Evolutionary conservation across 805 yeast genomes (phyloP).

Genomic region (Candida insectorum): DNA sequence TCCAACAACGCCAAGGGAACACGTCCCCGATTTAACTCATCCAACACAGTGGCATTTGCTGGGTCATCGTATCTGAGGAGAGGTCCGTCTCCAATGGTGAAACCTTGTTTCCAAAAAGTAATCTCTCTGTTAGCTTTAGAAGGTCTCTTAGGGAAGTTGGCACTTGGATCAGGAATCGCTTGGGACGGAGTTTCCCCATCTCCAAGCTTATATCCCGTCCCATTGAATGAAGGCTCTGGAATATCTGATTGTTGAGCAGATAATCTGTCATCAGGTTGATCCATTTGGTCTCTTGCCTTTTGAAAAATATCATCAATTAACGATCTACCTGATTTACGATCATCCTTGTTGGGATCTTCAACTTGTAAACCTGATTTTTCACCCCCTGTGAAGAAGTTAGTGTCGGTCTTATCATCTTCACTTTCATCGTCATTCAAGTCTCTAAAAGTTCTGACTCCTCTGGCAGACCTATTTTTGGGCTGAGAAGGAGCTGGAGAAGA

Average conservation of each 20-base stretch:
- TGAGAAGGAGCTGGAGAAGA: conserved; percentile 7
- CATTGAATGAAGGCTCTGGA: conserved; percentile 35
- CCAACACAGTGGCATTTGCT: conserved; percentile 70
- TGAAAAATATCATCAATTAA: conserved; percentile 66
- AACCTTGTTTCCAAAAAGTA: conserved; percentile 96
- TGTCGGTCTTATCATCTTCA: conserved; percentile 52
- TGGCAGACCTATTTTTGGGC: background rate
- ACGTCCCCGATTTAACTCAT: conserved; percentile 81
- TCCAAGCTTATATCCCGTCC: conserved; percentile 53
- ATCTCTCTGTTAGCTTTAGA: conserved; percentile 70
- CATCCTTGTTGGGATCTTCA: conserved; percentile 59
- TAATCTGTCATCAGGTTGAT: conserved; percentile 32
- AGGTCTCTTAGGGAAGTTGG: conserved; percentile 20
- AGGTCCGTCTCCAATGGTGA: conserved; percentile 89
- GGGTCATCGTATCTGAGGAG: conserved; percentile 90
- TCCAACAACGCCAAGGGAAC: conserved; percentile 84
- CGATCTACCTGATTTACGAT: conserved; percentile 36
- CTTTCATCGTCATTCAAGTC: conserved; percentile 42
- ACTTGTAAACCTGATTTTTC: conserved; percentile 79
- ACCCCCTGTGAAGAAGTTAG: conserved; percentile 62
- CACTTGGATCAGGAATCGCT: conserved; percentile 29
- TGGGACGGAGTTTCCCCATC: conserved; percentile 40
- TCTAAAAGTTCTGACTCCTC: conserved; percentile 29
- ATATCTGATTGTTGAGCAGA: conserved; percentile 25
- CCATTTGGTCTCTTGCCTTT: conserved; percentile 51